These are phyloP conservation scores for Suhomyces bokatorum DNA, from an alignment of 1,139 yeast genomes.

Conservation along the genomic window DNA sequence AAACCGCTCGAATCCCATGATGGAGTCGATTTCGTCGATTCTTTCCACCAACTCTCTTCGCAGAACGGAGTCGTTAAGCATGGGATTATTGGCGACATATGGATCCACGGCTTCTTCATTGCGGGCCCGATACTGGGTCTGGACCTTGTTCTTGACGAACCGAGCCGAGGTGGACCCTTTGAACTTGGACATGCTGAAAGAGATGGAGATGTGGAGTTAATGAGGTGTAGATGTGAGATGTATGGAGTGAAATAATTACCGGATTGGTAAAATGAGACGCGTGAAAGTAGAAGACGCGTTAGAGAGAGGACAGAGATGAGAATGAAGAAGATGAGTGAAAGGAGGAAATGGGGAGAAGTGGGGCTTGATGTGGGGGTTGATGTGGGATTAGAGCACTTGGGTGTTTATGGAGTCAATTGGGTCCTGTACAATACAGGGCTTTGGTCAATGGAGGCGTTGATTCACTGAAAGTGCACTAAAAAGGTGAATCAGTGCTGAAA, in stretches of 20 bases:
- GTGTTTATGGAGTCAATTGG: too few species aligned
- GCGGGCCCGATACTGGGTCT: conserved; percentile 18
- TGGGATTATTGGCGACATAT: conserved; percentile 36
- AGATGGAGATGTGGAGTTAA: neutral
- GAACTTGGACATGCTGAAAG: conserved; percentile 17
- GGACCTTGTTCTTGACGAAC: conserved; percentile 48
- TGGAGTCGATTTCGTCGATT: conserved; percentile 63
- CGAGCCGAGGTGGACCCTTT: conserved; percentile 59
- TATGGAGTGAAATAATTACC: conserved; percentile 2
- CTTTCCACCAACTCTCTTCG: conserved; percentile 49
- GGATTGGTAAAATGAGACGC: conserved; percentile 1
- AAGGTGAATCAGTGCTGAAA: too few species aligned
- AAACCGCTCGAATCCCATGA: conserved; percentile 82
- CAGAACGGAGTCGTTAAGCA: conserved; percentile 41
- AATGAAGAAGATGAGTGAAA: neutral
- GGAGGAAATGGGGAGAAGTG: neutral
- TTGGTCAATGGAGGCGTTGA: too few species aligned
- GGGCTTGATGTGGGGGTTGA: neutral
- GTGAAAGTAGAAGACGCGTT: neutral
- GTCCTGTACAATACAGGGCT: too few species aligned
- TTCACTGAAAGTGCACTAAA: too few species aligned
- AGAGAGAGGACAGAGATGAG: neutral
- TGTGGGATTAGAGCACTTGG: too few species aligned
- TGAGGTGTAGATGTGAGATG: neutral
- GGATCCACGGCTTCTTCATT: conserved; percentile 22